These are phyloP conservation scores for Tagetes erecta DNA, from an alignment of 129 eudicot species.

Conservation along the genomic window DNA sequence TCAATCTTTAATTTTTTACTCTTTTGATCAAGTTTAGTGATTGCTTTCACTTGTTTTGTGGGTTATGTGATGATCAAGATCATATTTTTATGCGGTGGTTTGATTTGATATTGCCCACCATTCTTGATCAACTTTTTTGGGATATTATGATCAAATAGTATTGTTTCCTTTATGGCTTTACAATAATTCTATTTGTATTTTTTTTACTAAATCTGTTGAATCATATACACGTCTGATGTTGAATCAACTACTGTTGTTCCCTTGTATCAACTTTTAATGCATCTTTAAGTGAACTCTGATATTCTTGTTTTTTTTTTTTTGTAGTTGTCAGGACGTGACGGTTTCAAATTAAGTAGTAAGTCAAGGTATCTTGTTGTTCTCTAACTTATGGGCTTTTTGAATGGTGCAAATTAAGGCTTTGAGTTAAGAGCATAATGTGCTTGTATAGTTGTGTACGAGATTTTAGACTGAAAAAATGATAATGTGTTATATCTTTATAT, in stretches of 20 bases:
- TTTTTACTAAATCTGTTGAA: conserved; percentile 19
- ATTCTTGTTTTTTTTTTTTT: conserved; percentile 28
- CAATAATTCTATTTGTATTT: background rate
- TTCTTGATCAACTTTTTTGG: conserved; percentile 25
- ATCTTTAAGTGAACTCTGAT: conserved; percentile 8
- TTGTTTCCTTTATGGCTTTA: conserved; percentile 36
- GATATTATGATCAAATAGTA: conserved; percentile 31
- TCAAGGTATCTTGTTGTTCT: conserved; percentile 30
- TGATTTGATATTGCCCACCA: conserved; percentile 24
- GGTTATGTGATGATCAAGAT: conserved; percentile 37
- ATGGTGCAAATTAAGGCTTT: conserved; percentile 9
- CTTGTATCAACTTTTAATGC: conserved; percentile 15
- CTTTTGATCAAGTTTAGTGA: conserved; percentile 16
- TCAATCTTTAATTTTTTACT: background rate
- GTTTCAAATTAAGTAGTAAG: conserved; percentile 7
- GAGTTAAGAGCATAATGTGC: background rate
- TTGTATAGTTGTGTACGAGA: background rate
- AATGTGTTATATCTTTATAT: background rate
- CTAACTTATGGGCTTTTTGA: background rate
- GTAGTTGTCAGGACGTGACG: conserved; percentile 29
- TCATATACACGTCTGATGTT: conserved; percentile 3
- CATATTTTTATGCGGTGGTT: conserved; percentile 33
- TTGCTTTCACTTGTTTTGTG: conserved; percentile 35
- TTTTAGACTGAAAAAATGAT: background rate
- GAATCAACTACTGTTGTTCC: background rate